Evolutionary conservation across 2,329 filamentous ascomycete genomes (phyloP), one percentile per base, ranked within the genome.

Genomic region (Colletotrichum euphorbiae): DNA sequence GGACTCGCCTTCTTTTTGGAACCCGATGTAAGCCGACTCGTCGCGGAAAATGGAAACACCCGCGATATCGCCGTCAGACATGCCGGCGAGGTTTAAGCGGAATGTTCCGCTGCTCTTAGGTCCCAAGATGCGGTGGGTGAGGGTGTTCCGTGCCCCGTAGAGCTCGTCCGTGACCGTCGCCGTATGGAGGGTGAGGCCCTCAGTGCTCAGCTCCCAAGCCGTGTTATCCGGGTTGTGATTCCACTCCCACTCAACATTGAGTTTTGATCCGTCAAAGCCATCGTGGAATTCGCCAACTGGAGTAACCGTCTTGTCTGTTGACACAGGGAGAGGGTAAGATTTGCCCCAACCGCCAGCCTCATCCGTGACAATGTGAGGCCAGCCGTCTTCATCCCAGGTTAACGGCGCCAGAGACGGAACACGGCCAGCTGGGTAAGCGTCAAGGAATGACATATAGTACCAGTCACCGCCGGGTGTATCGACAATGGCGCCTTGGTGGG

Each of bases 361-460:
- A 9, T 64, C 65, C 0, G 75, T 78, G 0, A 87, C 74, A 8
- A 77, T 65, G 7, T 72, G 61, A 0, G 86, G 86, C 75, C 79
- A 89, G 1, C 85, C 85, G 2, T 72, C 70, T 43, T 86, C 82
- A 1, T 73, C 69, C 3, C 78, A 81, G 77, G 81, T 87, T 0
- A 78, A 80, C 0, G 87, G 86, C 0, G 87, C 86, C 1, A 87
- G 75, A 0, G 87, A 83, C 0, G 87, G 87, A 9, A 87, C 82
- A n/a, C 87, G 80, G 0, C 87, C 87, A 2, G 79, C 82, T 0
- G 87, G 87, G 58, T 86, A 89, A 0, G 80, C 78, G 70, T 86
- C 84, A 5, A 82, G 74, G 71, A 89, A 89, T 0, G 83, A 81
- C 75, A 88, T 83, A 70, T 86, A 89, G 71, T 85, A 88, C 86